phyloP scores from a whole-genome alignment of 805 yeast species.

The Pichia kluyveri region DNA sequence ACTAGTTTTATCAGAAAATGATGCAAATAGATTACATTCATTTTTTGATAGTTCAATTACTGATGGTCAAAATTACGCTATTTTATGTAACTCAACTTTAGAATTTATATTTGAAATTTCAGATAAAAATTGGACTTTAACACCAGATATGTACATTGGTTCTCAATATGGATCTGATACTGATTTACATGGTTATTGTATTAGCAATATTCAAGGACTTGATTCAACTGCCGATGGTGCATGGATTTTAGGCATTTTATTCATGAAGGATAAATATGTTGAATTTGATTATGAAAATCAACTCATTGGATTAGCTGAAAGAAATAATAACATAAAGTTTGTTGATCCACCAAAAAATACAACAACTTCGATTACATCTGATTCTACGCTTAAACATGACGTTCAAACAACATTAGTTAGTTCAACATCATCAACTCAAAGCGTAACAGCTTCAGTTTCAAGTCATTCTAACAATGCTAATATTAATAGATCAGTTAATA shows the following conservation, averaged over 20 bases:
- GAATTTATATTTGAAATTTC: conserved; percentile 34
- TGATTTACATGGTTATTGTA: conserved; percentile 42
- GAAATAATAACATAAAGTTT: conserved; percentile 23
- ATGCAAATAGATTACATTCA: conserved; percentile 46
- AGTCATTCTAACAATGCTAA: not conserved
- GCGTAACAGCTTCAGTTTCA: not conserved
- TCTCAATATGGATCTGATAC: conserved; percentile 30
- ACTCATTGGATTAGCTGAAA: conserved; percentile 45
- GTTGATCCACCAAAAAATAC: conserved; percentile 9
- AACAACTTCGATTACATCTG: not conserved
- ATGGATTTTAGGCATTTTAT: conserved; percentile 62
- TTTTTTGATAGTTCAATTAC: conserved; percentile 40
- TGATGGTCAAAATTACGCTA: conserved; percentile 57
- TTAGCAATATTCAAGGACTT: conserved; percentile 57
- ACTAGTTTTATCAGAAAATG: conserved; percentile 43
- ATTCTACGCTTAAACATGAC: too few relatives aligned
- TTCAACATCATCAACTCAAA: not conserved
- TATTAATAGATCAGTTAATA: not conserved
- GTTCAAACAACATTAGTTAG: conserved; percentile 1
- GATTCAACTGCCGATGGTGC: conserved; percentile 28
- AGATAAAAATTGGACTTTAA: conserved; percentile 35
- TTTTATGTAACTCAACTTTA: conserved; percentile 43
- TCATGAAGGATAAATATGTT: conserved; percentile 45
- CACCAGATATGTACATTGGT: conserved; percentile 41
- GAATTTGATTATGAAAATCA: conserved; percentile 46